Evolutionary conservation across 2,329 filamentous ascomycete genomes (phyloP).

Genomic region (Atkinsonella hypoxylon): DNA sequence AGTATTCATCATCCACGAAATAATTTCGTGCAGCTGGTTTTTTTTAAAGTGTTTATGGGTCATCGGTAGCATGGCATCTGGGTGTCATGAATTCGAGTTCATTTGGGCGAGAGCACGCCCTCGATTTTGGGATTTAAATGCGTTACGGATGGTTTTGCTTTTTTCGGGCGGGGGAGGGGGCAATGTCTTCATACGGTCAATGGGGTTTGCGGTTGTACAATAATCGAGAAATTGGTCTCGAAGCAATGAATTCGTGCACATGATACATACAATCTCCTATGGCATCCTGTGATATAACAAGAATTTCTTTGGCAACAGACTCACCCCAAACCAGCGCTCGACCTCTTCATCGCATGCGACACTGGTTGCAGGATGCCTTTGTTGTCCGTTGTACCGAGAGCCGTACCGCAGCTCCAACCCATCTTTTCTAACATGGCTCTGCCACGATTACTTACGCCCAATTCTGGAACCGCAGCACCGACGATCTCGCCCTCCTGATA

Average conservation of each 20-base stretch:
- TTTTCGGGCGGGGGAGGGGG: slow-evolving; percentile 32
- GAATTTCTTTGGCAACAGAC: not conserved
- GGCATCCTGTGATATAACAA: not conserved
- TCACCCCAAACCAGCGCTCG: slow-evolving; percentile 70
- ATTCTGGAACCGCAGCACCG: slow-evolving; percentile 71
- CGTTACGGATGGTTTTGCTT: slow-evolving; percentile 61
- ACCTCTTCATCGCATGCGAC: slow-evolving; percentile 74
- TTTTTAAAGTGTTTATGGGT: slow-evolving; percentile 36
- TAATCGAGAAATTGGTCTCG: slow-evolving; percentile 54
- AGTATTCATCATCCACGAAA: slow-evolving; percentile 99
- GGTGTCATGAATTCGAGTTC: slow-evolving; percentile 45
- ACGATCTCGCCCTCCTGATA: slow-evolving; percentile 83
- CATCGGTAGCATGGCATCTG: slow-evolving; percentile 46
- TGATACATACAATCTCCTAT: slow-evolving; percentile 21
- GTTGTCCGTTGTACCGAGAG: slow-evolving; percentile 69
- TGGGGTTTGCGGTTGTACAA: slow-evolving; percentile 62
- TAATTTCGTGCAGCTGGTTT: slow-evolving; percentile 47
- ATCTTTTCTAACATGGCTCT: slow-evolving; percentile 88
- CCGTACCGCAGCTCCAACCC: slow-evolving; percentile 86
- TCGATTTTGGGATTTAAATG: slow-evolving; percentile 47
- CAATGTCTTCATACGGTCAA: slow-evolving; percentile 60
- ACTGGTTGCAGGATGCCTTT: slow-evolving; percentile 84
- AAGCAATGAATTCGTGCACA: slow-evolving; percentile 51
- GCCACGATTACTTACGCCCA: slow-evolving; percentile 73
- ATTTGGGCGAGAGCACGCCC: slow-evolving; percentile 24